These are phyloP conservation scores for Thraustochytrium sp. DNA, from an alignment of 352 stramenopile genomes.

Conservation along the genomic window DNA sequence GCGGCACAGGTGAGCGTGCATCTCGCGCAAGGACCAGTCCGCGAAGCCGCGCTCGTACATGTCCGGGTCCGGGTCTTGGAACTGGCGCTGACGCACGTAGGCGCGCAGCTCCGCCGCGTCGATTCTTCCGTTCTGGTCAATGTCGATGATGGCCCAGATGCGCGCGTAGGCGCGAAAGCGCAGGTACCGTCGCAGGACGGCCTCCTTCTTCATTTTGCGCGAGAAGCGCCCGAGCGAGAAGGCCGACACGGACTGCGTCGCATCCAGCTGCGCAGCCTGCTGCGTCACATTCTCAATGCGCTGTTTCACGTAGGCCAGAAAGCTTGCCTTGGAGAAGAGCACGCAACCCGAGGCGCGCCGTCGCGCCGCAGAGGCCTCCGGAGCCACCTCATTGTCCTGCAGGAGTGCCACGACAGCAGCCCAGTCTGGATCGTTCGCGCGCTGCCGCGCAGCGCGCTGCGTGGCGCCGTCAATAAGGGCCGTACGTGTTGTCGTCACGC, in stretches of 20 bases:
- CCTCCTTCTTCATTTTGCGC: not conserved
- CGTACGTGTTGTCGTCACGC: not conserved
- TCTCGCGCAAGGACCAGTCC: conserved; percentile 20
- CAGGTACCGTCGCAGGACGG: conserved; percentile 7
- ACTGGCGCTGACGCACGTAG: conserved; percentile 7
- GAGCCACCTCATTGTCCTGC: too few species aligned
- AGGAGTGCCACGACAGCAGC: not conserved
- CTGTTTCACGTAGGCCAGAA: not conserved
- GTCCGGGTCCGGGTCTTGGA: not conserved
- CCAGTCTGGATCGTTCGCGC: not conserved
- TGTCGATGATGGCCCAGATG: conserved; percentile 23
- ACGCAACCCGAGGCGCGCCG: not conserved
- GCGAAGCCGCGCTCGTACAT: conserved; percentile 18
- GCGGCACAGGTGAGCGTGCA: conserved; percentile 10
- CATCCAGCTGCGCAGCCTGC: not conserved
- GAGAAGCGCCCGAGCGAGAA: conserved; percentile 8
- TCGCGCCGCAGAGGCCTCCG: too few species aligned
- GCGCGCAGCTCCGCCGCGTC: conserved; percentile 30
- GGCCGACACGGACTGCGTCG: not conserved
- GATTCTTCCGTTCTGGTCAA: not conserved
- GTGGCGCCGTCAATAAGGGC: not conserved
- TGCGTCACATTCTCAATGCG: not conserved
- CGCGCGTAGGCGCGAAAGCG: not conserved
- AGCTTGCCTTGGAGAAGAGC: not conserved
- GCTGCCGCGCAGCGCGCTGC: not conserved